Evolutionary conservation across 2,329 filamentous ascomycete species (phyloP).

Genomic region (Bisporella sp.): DNA sequence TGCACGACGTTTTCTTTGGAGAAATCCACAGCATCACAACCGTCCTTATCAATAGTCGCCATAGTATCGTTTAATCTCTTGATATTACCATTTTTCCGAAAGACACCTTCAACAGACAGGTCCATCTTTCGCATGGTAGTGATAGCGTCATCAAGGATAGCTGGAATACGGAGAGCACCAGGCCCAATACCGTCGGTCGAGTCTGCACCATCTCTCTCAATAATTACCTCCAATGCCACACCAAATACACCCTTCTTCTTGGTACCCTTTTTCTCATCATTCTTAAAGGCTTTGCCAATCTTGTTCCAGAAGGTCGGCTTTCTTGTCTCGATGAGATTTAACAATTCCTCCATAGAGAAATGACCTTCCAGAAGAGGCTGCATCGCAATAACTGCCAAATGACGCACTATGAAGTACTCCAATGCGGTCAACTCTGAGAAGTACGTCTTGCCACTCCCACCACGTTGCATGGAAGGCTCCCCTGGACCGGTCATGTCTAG

Average conservation of each 20-base stretch:
- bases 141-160: conserved; percentile 91
- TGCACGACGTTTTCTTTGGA: conserved; percentile 88
- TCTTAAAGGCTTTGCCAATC: conserved; percentile 92
- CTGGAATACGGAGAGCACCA: conserved; percentile 81
- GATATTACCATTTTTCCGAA: conserved; percentile 98
- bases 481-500: conserved; percentile 36
- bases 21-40: conserved; percentile 78
- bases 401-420: conserved; percentile 95
- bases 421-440: conserved; percentile 93
- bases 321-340: conserved; percentile 86
- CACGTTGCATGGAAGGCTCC: conserved; percentile 44
- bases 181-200: conserved; percentile 97
- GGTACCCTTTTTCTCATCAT: conserved; percentile 65
- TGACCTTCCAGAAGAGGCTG: conserved; percentile 83
- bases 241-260: conserved; percentile 96
- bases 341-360: conserved; percentile 88
- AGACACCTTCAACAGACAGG: conserved; percentile 96
- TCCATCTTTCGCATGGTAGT: conserved; percentile 98
- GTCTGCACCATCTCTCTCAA: conserved; percentile 90
- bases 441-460: conserved; percentile 59
- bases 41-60: conserved; percentile 78
- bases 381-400: conserved; percentile 91
- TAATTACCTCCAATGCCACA: conserved; percentile 77
- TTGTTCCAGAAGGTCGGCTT: conserved; percentile 98
- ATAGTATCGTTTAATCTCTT: conserved; percentile 83